phyloP scores from a whole-genome alignment of 1,284 basidiomycete species.

The Athelia psychrophila region DNA sequence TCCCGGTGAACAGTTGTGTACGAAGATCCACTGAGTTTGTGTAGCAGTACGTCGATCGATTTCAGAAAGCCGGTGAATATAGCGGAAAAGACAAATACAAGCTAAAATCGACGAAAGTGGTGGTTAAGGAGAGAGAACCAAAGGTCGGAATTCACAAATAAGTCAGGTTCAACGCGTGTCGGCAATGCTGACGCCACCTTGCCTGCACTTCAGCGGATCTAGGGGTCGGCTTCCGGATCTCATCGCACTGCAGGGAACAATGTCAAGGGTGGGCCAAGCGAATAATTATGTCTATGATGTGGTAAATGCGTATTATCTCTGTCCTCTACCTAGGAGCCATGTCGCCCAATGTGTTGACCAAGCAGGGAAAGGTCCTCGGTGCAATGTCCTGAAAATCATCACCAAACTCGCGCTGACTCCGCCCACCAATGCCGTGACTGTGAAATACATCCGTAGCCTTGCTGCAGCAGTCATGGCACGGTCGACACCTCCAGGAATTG shows the following conservation, averaged over 20 bases:
- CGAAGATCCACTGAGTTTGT: not conserved
- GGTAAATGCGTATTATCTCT: constrained; percentile 11
- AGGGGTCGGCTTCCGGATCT: constrained; percentile 3
- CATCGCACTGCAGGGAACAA: constrained; percentile 4
- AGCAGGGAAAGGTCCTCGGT: constrained; percentile 49
- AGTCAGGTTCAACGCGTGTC: constrained; percentile 1
- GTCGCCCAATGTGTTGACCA: constrained; percentile 57
- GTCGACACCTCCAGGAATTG: constrained; percentile 77
- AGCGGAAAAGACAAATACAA: not conserved
- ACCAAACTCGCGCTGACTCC: constrained; percentile 68
- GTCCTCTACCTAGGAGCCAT: constrained; percentile 56
- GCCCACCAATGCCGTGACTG: constrained; percentile 65
- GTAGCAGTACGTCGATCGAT: constrained; percentile 4
- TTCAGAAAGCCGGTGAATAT: constrained; percentile 1
- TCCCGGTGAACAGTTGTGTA: not conserved
- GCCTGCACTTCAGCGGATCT: constrained; percentile 5
- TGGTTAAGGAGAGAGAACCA: not conserved
- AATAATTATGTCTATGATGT: not conserved
- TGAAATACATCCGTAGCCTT: constrained; percentile 66
- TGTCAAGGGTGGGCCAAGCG: constrained; percentile 3
- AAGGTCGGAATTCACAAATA: not conserved
- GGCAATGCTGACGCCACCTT: constrained; percentile 1
- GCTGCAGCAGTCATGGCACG: constrained; percentile 67
- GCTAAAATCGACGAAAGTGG: constrained; percentile 10
- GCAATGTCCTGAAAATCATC: constrained; percentile 63